These are phyloP conservation scores for Skeletonema grethae DNA, from an alignment of 108 stramenopile species.

Conservation along the genomic window DNA sequence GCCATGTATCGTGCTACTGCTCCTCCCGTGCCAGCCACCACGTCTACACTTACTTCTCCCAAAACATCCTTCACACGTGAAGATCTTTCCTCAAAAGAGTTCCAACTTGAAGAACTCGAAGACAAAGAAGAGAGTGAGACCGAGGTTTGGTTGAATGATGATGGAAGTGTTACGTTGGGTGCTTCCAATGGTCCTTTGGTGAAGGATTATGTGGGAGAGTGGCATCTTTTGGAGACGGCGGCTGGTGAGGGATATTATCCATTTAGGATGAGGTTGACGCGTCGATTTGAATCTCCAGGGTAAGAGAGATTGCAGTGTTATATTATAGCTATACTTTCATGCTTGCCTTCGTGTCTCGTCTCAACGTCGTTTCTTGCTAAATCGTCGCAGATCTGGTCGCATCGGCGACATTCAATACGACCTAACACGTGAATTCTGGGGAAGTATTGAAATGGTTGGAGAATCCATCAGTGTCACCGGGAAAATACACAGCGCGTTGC, in stretches of 20 bases:
- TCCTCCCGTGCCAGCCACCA: not conserved
- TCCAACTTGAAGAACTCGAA: constrained; percentile 55
- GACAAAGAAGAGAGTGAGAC: constrained; percentile 48
- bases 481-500: constrained; percentile 35
- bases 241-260: constrained; percentile 33
- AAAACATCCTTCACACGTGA: not conserved
- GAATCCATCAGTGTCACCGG: constrained; percentile 55
- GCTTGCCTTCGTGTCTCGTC: not conserved
- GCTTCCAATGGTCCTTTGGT: constrained; percentile 36
- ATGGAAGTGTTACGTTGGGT: constrained; percentile 40
- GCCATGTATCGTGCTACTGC: not conserved
- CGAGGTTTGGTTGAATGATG: constrained; percentile 39
- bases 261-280: constrained; percentile 48
- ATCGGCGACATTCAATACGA: constrained; percentile 69
- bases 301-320: constrained; percentile 10
- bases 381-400: constrained; percentile 19
- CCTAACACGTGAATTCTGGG: constrained; percentile 56
- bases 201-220: constrained; percentile 25
- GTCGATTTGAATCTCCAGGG: constrained; percentile 38
- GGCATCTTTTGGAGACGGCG: constrained; percentile 41
- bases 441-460: constrained; percentile 64
- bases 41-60: not conserved
- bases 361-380: not conserved
- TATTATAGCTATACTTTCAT: no score
- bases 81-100: constrained; percentile 43